Base-by-base conservation (phyloP, 148 eudicot species). In the Beta vulgaris region DNA sequence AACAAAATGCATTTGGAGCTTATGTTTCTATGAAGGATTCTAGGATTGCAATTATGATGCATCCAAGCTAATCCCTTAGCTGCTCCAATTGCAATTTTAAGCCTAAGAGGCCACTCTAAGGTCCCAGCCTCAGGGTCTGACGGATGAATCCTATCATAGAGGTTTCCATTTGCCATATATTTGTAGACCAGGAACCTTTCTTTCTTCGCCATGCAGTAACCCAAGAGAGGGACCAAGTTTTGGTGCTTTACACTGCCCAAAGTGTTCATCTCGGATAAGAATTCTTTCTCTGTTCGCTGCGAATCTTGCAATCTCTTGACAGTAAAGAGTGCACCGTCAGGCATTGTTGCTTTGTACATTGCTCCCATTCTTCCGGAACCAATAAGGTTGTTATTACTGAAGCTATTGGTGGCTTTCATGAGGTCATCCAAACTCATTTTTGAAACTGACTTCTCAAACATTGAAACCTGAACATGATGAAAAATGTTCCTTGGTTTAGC, bases 1-100 rank as follows among this genome's bases (percentile, higher is more conserved):
- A 86, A 74, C 40, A 86, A 74, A 34, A 86, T 72, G 62, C 88
- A 86, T 71, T 84, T 86, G n/a, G 88, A 86, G 79, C 88, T 86
- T 67, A 86, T 84, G 80, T 86, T 86, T 71, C 88, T 59, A 28
- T 86, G 88, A 11, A 86, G 81, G 36, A 86, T 81, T 77, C 88
- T 76, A 18, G 88, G 86, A 76, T 86, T 86, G 80, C 88, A 86
- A 48, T 67, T 84, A 32, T 86, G 88, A 57, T 86, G 88, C 76
- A 86, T 84, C 85, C 86, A 86, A 63, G 88, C 86, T 21, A 86
- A 72, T 15, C 79, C 88, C 44, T 74, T 86, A 19, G 88, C 82
- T 36, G 83, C 81, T 72, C 86, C 83, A 6, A 86, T 74, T 19
- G 86, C 85, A 37, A 86, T 86, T 55, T 76, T 86, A 19, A 86